phyloP scores from a whole-genome alignment of 129 eudicot genomes.

The Solidago caesia region DNA sequence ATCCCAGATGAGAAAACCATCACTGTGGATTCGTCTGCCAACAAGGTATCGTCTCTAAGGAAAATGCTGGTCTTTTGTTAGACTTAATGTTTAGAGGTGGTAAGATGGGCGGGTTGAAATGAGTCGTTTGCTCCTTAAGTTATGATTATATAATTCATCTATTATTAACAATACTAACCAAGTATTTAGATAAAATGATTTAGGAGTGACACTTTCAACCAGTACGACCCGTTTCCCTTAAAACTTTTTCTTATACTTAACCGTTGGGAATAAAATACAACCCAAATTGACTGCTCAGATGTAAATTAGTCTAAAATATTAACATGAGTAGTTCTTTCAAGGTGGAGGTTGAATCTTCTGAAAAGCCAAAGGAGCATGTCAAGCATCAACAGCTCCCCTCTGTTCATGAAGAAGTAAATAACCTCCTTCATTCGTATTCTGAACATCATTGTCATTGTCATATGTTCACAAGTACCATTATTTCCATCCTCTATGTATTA shows the following conservation, averaged over 20 bases:
- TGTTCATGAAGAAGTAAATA: constrained; percentile 67
- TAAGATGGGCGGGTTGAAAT: background rate
- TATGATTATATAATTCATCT: no score
- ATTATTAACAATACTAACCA: background rate
- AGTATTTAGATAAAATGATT: background rate
- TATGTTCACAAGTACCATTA: constrained; percentile 2
- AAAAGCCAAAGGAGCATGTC: constrained; percentile 35
- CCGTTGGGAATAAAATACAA: no score
- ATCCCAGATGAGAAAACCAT: constrained; percentile 65
- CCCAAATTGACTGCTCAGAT: constrained; percentile 1
- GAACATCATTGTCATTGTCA: background rate
- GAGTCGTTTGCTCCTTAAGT: background rate
- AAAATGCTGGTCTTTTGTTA: background rate
- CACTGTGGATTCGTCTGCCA: constrained; percentile 56
- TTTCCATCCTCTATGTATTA: background rate
- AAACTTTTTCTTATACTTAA: no score
- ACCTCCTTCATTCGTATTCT: constrained; percentile 6
- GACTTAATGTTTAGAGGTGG: background rate
- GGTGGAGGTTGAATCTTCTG: constrained; percentile 40
- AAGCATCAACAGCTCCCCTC: constrained; percentile 47
- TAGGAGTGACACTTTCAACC: no score
- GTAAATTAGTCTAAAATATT: constrained; percentile 28
- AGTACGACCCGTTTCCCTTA: no score
- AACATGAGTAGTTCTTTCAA: constrained; percentile 44
- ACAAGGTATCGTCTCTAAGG: constrained; percentile 30